Evolutionary conservation across 805 yeast species (phyloP).

Genomic region (Saturnispora hagleri): DNA sequence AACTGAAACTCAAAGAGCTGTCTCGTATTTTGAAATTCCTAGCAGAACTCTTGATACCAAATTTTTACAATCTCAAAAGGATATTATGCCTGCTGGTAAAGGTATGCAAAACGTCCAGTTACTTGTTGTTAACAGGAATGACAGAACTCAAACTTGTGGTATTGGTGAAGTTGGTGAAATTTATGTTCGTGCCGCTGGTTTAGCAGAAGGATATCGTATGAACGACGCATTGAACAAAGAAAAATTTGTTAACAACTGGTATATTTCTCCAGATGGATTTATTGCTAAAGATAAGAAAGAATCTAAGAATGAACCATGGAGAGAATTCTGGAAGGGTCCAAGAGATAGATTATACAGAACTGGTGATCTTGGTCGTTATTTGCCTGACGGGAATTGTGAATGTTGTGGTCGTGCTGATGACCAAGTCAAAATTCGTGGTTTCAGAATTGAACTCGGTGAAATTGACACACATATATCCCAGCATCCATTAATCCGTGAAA

Average conservation of each 20-base stretch:
- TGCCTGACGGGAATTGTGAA: slow-evolving; percentile 96
- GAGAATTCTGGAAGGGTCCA: slow-evolving; percentile 82
- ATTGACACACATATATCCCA: slow-evolving; percentile 95
- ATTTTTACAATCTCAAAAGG: slow-evolving; percentile 78
- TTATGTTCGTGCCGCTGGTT: slow-evolving; percentile 95
- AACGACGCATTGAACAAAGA: slow-evolving; percentile 80
- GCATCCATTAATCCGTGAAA: slow-evolving; percentile 87
- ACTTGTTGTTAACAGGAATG: slow-evolving; percentile 85
- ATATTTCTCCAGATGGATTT: slow-evolving; percentile 61
- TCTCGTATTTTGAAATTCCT: slow-evolving; percentile 84
- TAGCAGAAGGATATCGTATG: slow-evolving; percentile 93
- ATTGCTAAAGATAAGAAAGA: slow-evolving; percentile 39
- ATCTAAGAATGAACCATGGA: slow-evolving; percentile 51
- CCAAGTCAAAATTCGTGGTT: slow-evolving; percentile 96
- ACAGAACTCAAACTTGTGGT: slow-evolving; percentile 86
- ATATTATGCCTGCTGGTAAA: slow-evolving; percentile 95
- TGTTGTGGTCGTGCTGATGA: slow-evolving; percentile 99
- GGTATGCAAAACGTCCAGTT: slow-evolving; percentile 96
- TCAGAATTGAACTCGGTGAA: slow-evolving; percentile 96
- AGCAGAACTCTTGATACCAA: slow-evolving; percentile 59
- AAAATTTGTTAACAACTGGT: slow-evolving; percentile 91
- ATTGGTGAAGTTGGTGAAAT: slow-evolving; percentile 99
- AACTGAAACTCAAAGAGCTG: slow-evolving; percentile 98
- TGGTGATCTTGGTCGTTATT: slow-evolving; percentile 93
- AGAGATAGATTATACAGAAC: slow-evolving; percentile 94